Conservation (phyloP, 495 filamentous ascomycete species). For the Filosporella fistucella region DNA sequence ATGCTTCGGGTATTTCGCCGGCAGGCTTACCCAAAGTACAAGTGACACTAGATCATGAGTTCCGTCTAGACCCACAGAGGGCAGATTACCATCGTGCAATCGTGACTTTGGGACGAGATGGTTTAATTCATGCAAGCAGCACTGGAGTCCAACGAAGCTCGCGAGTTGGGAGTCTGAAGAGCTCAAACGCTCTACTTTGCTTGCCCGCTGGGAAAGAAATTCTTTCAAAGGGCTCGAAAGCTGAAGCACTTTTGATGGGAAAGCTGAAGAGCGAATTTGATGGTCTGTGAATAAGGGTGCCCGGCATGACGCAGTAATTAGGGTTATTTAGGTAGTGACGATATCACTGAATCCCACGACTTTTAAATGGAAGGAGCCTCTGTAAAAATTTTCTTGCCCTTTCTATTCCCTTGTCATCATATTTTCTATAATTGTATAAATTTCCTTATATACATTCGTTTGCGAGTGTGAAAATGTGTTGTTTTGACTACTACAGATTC, state of each 20-base stretch:
- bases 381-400: background rate
- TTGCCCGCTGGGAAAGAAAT: conserved; percentile 46
- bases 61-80: conserved; percentile 66
- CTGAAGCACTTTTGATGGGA: conserved; percentile 26
- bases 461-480: too few species aligned
- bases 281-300: too few species aligned
- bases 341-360: too few species aligned
- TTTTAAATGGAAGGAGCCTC: too few species aligned
- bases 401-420: background rate
- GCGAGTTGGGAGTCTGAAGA: conserved; percentile 78
- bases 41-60: conserved; percentile 66
- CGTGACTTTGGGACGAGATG: conserved; percentile 56
- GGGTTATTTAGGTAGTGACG: too few species aligned
- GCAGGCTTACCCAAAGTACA: conserved; percentile 66
- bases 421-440: too few species aligned
- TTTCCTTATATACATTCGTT: too few species aligned
- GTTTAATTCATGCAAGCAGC: conserved; percentile 69
- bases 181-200: conserved; percentile 81
- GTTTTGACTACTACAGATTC: too few species aligned
- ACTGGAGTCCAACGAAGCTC: conserved; percentile 91
- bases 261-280: conserved; percentile 16
- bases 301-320: too few species aligned
- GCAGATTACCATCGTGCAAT: conserved; percentile 86
- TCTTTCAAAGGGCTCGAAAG: conserved; percentile 16
- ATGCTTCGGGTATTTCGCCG: conserved; percentile 54